phyloP scores from a whole-genome alignment of 257 asterid genomes.

The Nicotiana sylvestris region DNA sequence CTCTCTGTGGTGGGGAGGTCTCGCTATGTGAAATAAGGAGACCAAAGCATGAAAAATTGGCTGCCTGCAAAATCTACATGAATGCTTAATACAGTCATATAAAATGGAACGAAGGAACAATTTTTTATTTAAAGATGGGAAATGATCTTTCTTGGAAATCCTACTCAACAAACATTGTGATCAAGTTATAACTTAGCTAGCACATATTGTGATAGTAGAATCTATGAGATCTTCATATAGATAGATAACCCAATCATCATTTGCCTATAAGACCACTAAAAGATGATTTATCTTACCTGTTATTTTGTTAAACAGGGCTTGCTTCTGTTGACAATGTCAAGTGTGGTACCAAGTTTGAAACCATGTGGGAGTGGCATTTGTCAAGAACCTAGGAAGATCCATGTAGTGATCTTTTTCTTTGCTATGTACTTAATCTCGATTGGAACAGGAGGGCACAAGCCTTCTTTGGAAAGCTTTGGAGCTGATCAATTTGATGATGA shows the following conservation, averaged over 20 bases:
- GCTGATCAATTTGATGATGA: conserved; percentile 72
- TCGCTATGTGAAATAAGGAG: no score
- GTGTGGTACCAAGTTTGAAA: conserved; percentile 8
- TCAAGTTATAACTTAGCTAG: background rate
- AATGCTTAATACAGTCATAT: no score
- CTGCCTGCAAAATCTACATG: no score
- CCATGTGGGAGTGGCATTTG: conserved; percentile 31
- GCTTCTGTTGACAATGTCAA: conserved; percentile 29
- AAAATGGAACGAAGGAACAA: background rate
- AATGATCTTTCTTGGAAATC: background rate
- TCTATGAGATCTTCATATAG: background rate
- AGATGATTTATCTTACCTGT: background rate
- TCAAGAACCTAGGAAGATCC: conserved; percentile 13
- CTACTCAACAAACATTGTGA: background rate
- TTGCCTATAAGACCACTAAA: background rate
- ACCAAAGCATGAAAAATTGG: no score
- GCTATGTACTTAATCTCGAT: conserved; percentile 52
- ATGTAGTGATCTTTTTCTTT: conserved; percentile 45
- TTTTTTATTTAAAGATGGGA: background rate
- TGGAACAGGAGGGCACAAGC: conserved; percentile 84
- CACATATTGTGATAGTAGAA: background rate
- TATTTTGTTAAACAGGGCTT: conserved; percentile 33
- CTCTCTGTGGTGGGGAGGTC: no score
- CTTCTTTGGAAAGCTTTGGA: conserved; percentile 70
- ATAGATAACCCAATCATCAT: background rate